Evolutionary conservation across 495 filamentous ascomycete species (phyloP), one percentile per base, ranked within the genome.

Genomic region (Echria macrotheca): DNA sequence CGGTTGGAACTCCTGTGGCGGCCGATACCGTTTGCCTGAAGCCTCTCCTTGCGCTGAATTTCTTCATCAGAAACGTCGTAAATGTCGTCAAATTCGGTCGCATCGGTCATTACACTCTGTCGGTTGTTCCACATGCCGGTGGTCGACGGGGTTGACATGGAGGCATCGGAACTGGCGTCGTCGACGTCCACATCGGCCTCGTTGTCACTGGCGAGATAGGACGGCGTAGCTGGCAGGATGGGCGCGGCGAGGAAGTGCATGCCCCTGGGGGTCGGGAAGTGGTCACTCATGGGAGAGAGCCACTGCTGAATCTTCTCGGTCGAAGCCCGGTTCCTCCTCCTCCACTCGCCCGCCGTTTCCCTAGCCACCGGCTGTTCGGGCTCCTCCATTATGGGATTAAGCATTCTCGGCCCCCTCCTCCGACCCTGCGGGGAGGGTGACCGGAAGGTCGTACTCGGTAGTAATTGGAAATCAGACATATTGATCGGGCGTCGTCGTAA

Each of bases 331-430:
- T 52, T 65, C 54, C 56, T 60, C 26, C 61, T 57, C 55, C 49
- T 65, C 35, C 61, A 54, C 50, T 66, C 59, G 36, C 44, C 49
- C 37, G 37, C 47, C 21, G 57, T 41, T 43, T 52, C 33, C 36
- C 35, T 21, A 22, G 23, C 33, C 31, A 19, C n/a, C 55, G 45
- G 59, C 44, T 59, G 56, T 28, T 65, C 63, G 25, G 66, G 76
- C 61, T 90, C 84, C 70, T 91, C 87, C 60, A 86, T 83, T 82
- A 91, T 88, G 52, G 86, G 85, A 87, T 91, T 89, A 86, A 91
- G 84, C 54, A 50, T 69, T 65, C 65, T 76, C 73, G 62, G 75
- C 78, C 25, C 35, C 69, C 75, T 80, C 75, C 69, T 73, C 64
- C 67, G 71, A 63, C 65, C 86, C 86, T 78, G 89, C 86, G 74